phyloP scores from a whole-genome alignment of 1,284 basidiomycete genomes.

The Cystobasidium pallidum region DNA sequence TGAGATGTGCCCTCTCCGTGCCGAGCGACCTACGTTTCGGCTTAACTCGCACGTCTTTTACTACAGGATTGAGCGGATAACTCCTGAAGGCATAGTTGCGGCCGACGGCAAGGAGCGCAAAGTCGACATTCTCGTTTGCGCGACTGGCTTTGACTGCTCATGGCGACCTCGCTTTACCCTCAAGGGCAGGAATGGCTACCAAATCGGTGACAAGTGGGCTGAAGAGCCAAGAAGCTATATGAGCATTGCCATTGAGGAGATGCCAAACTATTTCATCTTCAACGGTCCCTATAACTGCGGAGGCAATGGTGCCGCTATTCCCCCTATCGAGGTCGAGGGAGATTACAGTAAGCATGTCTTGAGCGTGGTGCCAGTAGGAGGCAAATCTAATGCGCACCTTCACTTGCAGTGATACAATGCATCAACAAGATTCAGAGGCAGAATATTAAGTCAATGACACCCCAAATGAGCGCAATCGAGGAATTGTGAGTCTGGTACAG shows the following conservation, averaged over 20 bases:
- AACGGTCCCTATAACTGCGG: slow-evolving; percentile 42
- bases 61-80: slow-evolving; percentile 32
- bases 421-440: slow-evolving; percentile 45
- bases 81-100: slow-evolving; percentile 32
- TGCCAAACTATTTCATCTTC: slow-evolving; percentile 46
- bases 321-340: slow-evolving; percentile 43
- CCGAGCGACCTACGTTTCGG: neutral
- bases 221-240: slow-evolving; percentile 41
- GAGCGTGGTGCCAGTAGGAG: neutral
- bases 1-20: neutral
- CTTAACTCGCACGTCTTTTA: neutral
- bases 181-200: slow-evolving; percentile 37
- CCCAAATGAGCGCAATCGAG: slow-evolving; percentile 34
- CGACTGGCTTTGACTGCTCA: slow-evolving; percentile 46
- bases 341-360: slow-evolving; percentile 36
- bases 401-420: slow-evolving; percentile 22
- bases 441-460: slow-evolving; percentile 39
- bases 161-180: slow-evolving; percentile 42
- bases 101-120: slow-evolving; percentile 42
- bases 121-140: slow-evolving; percentile 44
- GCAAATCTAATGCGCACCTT: neutral
- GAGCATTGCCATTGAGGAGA: slow-evolving; percentile 35
- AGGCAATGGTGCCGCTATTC: slow-evolving; percentile 42
- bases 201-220: slow-evolving; percentile 43
- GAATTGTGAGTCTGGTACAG: slow-evolving; percentile 23